Evolutionary conservation across 176 grass and related monocot species (phyloP), one percentile per base, ranked within the genome.

Genomic region (Carex littledalei): DNA sequence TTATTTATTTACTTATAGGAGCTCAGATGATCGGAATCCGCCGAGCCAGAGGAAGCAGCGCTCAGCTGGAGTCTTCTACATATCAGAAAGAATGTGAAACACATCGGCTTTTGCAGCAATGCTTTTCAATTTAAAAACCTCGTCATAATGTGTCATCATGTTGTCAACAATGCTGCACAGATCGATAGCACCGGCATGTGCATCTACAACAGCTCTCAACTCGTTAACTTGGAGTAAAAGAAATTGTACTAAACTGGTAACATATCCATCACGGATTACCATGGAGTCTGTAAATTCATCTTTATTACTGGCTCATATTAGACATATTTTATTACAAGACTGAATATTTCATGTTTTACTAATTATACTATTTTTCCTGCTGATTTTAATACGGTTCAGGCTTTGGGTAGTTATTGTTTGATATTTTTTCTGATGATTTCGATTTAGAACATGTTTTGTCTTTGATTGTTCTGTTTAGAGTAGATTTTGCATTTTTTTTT

Each of bases 1-100:
- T 6, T 41, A 41, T 41, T 41, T 41, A 37, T 37, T 54, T 78
- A 94, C 94, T 90, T 97, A 94, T 70, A 97, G 78, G 69, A 97
- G 90, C 86, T 94, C 94, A 73, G 94, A 97, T 6, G 92, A 92
- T 84, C 94, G 92, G 82, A 94, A 97, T 66, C 92, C 94, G 53
- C 92, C 92, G 41, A 94, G 89, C 94, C 92, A 97, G 80, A 97
- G 85, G 84, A 97, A 97, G 81, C 90, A 97, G 34, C 92, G 90
- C 88, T 97, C 92, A 37, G 92, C 94, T 45, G 92, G 94, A 86
- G 94, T 97, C 85, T 97, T 91, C 90, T 90, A 97, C 94, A 97
- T 97, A 87, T 92, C 92, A 81, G 92, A 97, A 80, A 94, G 88
- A 55, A 94, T 92, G 87, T 93, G 94, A 91, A 97, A 97, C 45